A percentile compares a stretch with the other conserved stretches of the same genome.
These are phyloP conservation scores for Solanum pennellii DNA, from an alignment of 257 asterid species.

Conservation along the genomic window DNA sequence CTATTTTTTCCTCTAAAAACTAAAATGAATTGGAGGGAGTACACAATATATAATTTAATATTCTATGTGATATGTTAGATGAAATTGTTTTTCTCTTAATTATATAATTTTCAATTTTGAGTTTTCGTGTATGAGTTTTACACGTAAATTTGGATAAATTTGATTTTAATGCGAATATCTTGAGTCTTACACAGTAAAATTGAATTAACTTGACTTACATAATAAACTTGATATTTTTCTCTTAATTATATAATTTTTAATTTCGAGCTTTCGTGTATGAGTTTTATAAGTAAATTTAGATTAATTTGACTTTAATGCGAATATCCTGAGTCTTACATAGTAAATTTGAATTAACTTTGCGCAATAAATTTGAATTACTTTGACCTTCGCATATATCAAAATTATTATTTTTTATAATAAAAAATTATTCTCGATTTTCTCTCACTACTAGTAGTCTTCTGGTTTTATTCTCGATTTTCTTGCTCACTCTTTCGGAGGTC, in stretches of 20 bases:
- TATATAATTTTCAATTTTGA: too few relatives aligned
- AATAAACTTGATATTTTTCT: neutral
- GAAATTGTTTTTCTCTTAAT: neutral
- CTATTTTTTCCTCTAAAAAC: neutral
- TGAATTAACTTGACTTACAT: too few relatives aligned
- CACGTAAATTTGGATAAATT: too few relatives aligned
- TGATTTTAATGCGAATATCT: too few relatives aligned
- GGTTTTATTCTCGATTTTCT: neutral
- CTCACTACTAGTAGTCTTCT: neutral
- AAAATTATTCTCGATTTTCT: neutral
- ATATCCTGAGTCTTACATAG: neutral
- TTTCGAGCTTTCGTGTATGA: neutral
- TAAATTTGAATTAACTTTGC: too few relatives aligned
- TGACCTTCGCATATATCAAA: neutral
- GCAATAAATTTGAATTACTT: neutral
- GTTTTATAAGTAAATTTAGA: neutral
- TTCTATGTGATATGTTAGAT: neutral
- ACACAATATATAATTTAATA: neutral
- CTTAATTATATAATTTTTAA: neutral
- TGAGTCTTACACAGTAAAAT: too few relatives aligned
- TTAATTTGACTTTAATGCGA: neutral
- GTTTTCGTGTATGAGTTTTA: too few relatives aligned
- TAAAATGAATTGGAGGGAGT: neutral
- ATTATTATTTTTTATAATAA: neutral
- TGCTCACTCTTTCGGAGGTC: neutral